Base-by-base conservation (phyloP, 1,284 basidiomycete species). In the Pterulicium gracile region DNA sequence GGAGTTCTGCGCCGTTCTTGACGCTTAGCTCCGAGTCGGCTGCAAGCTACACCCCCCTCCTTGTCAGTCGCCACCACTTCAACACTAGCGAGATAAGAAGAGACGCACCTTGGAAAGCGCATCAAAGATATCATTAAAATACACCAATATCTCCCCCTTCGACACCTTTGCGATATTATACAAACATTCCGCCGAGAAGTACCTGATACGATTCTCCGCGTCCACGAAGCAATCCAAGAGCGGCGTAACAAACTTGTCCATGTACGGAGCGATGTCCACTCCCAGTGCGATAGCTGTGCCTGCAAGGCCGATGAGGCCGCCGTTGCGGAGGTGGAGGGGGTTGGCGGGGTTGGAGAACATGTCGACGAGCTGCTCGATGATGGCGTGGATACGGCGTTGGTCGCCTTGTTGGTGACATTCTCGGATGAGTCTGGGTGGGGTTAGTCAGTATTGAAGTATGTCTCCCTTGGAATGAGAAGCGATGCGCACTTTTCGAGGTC, bases 151-250 rank as follows among this genome's bases (percentile, higher is more conserved):
- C 65, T 98, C 95, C 27, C 95, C 95, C 61, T 97, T 97, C 47
- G 93, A 96, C 4, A 98, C 94, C 66, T 98, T 97, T 24, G 88
- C 87, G 49, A 99, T 96, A 67, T 99, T 99, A 71, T 99, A 98
- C 57, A 98, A 72, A 60, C 91, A 94, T 62, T 98, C 95, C 50
- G 93, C 95, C 3, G 95, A 95, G 70, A 94, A 96, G 65, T 96
- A 96, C 43, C 95, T 79, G 52, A 98, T 91, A 60, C 93, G 80
- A 64, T 90, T 92, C 69, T 98, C 96, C 2, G 87, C 77, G 63
- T 98, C 96, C 52, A 83, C 79, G 63, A 98, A 98, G 66, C 95
- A 98, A 35, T 79, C 78, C n/a, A 98, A 73, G 22, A 98, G 77
- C 1, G 91, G 88, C 24, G 85, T 82, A 24, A 97, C 81, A 59